phyloP scores from a whole-genome alignment of 2,329 filamentous ascomycete species.

The Taxawa tesnikishii region DNA sequence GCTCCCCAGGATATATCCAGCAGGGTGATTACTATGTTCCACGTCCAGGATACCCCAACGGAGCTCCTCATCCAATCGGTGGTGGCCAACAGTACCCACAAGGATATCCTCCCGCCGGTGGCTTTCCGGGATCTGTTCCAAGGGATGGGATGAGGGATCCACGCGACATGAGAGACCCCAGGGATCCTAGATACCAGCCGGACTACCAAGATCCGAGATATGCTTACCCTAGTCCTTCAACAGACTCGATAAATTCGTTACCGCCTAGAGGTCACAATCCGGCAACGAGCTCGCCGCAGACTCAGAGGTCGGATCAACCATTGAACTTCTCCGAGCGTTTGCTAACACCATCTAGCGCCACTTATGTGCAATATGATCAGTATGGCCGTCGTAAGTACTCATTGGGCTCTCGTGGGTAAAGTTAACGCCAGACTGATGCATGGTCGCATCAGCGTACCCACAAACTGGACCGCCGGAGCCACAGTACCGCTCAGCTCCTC shows the following conservation, averaged over 20 bases:
- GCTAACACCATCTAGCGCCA: no score
- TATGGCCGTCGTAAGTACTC: constrained; percentile 9
- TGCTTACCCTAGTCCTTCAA: constrained; percentile 8
- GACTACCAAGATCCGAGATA: constrained; percentile 17
- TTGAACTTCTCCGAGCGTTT: no score
- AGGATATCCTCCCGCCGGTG: constrained; percentile 14
- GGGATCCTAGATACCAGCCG: constrained; percentile 6
- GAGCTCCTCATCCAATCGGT: constrained; percentile 13
- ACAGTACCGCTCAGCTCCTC: constrained; percentile 4
- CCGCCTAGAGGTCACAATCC: no score
- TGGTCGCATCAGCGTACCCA: constrained; percentile 1
- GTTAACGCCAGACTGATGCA: neutral
- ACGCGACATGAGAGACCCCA: constrained; percentile 12
- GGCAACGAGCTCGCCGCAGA: no score
- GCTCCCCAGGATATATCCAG: constrained; percentile 3
- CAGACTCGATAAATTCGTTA: no score
- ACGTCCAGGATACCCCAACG: constrained; percentile 10
- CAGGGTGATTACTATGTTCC: constrained; percentile 1
- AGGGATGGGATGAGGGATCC: constrained; percentile 9
- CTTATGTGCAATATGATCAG: constrained; percentile 6
- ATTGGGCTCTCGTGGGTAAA: no score
- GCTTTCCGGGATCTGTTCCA: no score
- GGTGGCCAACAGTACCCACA: constrained; percentile 12
- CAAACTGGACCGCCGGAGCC: constrained; percentile 1
- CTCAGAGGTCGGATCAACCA: no score